phyloP scores from a whole-genome alignment of 148 eudicot species.

The Vaccinium myrtillus region DNA sequence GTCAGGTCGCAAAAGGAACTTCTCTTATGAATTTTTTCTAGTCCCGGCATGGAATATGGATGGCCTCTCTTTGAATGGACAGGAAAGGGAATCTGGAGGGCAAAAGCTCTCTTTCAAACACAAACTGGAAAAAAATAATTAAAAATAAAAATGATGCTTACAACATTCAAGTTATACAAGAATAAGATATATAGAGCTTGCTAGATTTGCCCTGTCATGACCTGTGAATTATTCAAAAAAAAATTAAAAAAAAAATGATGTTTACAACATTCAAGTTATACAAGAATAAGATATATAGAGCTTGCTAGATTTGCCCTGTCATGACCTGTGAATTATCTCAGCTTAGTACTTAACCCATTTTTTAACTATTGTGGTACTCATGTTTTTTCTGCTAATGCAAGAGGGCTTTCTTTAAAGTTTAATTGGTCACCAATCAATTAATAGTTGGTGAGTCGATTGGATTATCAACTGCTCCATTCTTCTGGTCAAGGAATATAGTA shows the following conservation, averaged over 20 bases:
- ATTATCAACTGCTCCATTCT: conserved; percentile 17
- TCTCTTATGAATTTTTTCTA: too few relatives aligned
- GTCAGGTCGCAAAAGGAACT: too few relatives aligned
- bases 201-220: neutral
- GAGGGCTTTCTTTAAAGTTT: neutral
- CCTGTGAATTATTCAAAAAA: neutral
- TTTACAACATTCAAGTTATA: neutral
- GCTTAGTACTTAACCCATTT: neutral
- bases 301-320: neutral
- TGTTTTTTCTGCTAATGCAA: neutral
- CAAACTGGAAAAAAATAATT: too few relatives aligned
- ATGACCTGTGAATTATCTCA: neutral
- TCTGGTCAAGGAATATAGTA: neutral
- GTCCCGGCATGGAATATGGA: too few relatives aligned
- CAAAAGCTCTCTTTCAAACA: too few relatives aligned
- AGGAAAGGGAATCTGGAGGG: too few relatives aligned
- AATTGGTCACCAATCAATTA: too few relatives aligned
- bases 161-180: neutral
- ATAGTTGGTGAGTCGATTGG: neutral
- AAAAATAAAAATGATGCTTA: too few relatives aligned
- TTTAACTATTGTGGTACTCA: neutral
- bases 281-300: neutral
- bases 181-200: neutral
- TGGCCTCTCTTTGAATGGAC: too few relatives aligned
- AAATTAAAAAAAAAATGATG: too few relatives aligned